phyloP scores from a whole-genome alignment of 495 filamentous ascomycete genomes.

The Elasticomyces elasticus region DNA sequence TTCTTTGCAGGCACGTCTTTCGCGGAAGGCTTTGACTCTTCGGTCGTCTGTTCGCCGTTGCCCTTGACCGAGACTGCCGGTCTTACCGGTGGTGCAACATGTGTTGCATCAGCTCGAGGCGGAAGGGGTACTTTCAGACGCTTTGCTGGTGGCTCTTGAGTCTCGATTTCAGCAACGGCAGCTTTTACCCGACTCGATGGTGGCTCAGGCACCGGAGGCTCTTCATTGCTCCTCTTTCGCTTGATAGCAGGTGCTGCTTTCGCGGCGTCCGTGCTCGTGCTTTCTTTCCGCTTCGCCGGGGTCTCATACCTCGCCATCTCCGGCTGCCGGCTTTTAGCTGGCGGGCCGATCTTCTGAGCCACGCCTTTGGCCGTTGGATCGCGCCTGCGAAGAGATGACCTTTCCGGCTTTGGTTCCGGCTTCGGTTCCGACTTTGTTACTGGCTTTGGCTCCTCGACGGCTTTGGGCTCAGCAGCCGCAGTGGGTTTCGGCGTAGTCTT shows the following conservation, averaged over 20 bases:
- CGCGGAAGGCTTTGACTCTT: no score
- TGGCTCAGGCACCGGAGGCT: background rate
- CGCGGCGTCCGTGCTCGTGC: background rate
- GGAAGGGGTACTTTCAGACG: background rate
- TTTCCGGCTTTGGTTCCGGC: background rate
- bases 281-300: background rate
- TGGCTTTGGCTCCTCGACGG: no score
- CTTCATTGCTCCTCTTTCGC: background rate
- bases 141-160: background rate
- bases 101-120: background rate
- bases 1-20: no score
- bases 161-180: background rate
- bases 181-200: background rate
- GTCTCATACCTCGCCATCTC: conserved; percentile 1
- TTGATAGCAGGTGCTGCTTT: background rate
- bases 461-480: background rate
- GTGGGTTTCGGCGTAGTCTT: background rate
- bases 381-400: background rate
- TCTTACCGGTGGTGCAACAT: background rate
- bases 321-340: background rate
- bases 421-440: conserved; percentile 1
- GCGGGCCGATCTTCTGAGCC: conserved; percentile 12
- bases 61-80: background rate
- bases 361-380: conserved; percentile 10
- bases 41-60: no score